These are phyloP conservation scores for Chaetoceros tenuissimus DNA, from an alignment of 108 stramenopile species.

Conservation along the genomic window DNA sequence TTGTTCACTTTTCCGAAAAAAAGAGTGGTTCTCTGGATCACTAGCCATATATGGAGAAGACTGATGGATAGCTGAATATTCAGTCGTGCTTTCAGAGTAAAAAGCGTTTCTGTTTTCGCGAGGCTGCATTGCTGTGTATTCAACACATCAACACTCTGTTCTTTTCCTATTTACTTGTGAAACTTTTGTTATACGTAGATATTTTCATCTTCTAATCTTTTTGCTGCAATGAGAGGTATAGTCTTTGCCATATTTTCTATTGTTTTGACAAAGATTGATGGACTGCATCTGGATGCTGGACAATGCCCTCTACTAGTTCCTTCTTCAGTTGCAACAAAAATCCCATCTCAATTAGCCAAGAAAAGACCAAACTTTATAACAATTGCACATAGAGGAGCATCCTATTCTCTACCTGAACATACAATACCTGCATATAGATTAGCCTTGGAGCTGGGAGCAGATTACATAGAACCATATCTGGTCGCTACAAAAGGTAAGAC, in stretches of 20 bases:
- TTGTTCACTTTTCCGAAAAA: too few species aligned
- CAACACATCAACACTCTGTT: too few species aligned
- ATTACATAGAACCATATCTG: slow-evolving; percentile 78
- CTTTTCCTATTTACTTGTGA: too few species aligned
- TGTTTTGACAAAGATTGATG: not conserved
- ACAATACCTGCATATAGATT: slow-evolving; percentile 62
- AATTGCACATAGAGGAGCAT: slow-evolving; percentile 71
- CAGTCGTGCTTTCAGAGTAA: too few species aligned
- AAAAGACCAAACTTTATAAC: slow-evolving; percentile 12
- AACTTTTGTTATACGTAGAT: too few species aligned
- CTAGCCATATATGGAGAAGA: too few species aligned
- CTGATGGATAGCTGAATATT: too few species aligned
- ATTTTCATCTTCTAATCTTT: slow-evolving; percentile 1
- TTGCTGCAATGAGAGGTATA: too few species aligned
- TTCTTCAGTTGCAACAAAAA: not conserved
- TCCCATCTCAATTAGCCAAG: not conserved
- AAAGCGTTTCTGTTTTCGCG: too few species aligned
- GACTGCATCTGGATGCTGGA: not conserved
- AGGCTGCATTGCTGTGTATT: too few species aligned
- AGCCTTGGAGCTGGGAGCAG: slow-evolving; percentile 68
- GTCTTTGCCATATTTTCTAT: not conserved
- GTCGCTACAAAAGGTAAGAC: slow-evolving; percentile 48
- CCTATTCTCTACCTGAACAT: slow-evolving; percentile 68
- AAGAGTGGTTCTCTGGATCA: too few species aligned
- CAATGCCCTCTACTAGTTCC: not conserved